Evolutionary conservation across 306 rosid species (phyloP), one percentile per base, ranked within the genome.

Genomic region (Medicago ruthenica): DNA sequence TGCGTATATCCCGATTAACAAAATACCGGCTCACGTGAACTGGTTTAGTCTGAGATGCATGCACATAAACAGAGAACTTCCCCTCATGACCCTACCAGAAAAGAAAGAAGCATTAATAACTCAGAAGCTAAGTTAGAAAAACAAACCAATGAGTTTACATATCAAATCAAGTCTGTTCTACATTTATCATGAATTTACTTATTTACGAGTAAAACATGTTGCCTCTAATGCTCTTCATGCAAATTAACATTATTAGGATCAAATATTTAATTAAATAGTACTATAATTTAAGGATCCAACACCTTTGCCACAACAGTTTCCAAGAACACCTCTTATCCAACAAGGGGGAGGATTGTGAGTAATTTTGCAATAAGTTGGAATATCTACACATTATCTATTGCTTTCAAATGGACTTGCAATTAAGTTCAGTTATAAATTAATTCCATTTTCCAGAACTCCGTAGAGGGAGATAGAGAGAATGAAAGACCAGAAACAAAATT

Each of bases 41-140:
- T 4, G 98, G 96, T 85, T 81, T 90, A 34, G 86, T 87, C 85
- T 87, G 89, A 22, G 99, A 96, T 27, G 99, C 93, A 81, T 96
- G 99, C 78, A 96, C 91, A 70, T 92, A 96, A 66, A 96, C 82
- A 39, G 99, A 96, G 84, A 96, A 96, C 77, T 77, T 96, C 64
- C 90, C 99, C 74, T 96, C 99, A 82, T 96, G 98, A 73, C 97
- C 99, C 99, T 96, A 86, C 54, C 71, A 87, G 79, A 55, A 82
- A 78, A 54, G 57, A 42, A 50, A 80, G 65, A 24, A 70, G 42
- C 53, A 61, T 65, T 69, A 37, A 77, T 45, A 60, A 70, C 13
- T 51, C 21, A 58, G 67, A 69, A 45, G 61, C 73, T 79, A 54
- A 34, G 37, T 34, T 34, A 34, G 13, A 22, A n/a, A n/a, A 77